Percentiles rank a stretch among this genome's conserved stretches.
Conservation (phyloP, 73 alveolate species). For the Paramecium biaurelia region DNA sequence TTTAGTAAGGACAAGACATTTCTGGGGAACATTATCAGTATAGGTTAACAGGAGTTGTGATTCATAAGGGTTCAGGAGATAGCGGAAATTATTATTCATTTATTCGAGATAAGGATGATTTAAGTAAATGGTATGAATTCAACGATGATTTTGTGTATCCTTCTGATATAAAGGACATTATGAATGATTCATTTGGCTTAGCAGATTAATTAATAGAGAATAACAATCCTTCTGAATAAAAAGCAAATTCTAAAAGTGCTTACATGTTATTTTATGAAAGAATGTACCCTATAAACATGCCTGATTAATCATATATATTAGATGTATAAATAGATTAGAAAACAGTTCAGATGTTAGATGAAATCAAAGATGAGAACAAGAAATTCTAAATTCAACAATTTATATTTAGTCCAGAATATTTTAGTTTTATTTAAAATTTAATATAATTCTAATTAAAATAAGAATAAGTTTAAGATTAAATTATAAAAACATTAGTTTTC, state of each 20-base stretch:
- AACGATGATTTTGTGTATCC: conserved; percentile 85
- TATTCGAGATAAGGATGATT: conserved; percentile 80
- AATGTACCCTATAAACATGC: conserved; percentile 66
- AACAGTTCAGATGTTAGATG: neutral
- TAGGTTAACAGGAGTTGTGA: conserved; percentile 88
- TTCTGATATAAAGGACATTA: conserved; percentile 81
- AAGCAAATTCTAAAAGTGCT: conserved; percentile 77
- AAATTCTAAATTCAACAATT: conserved; percentile 79
- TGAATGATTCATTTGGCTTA: conserved; percentile 92
- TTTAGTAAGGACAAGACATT: conserved; percentile 48
- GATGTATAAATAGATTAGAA: conserved; percentile 1
- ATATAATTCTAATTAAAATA: conserved; percentile 10
- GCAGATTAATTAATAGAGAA: conserved; percentile 60
- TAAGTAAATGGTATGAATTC: conserved; percentile 90
- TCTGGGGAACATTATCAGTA: conserved; percentile 88
- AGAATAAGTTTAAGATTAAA: neutral
- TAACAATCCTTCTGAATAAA: neutral
- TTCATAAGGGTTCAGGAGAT: conserved; percentile 97
- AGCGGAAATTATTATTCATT: conserved; percentile 98
- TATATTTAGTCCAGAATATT: conserved; percentile 74
- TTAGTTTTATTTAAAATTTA: conserved; percentile 61
- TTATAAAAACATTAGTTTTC: neutral
- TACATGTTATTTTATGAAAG: conserved; percentile 89
- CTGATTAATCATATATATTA: neutral
- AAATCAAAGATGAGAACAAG: conserved; percentile 70